A percentile compares a stretch with the other conserved stretches of the same genome.
Evolutionary conservation across 805 yeast genomes (phyloP).

Genomic region (Lachancea quebecensis): DNA sequence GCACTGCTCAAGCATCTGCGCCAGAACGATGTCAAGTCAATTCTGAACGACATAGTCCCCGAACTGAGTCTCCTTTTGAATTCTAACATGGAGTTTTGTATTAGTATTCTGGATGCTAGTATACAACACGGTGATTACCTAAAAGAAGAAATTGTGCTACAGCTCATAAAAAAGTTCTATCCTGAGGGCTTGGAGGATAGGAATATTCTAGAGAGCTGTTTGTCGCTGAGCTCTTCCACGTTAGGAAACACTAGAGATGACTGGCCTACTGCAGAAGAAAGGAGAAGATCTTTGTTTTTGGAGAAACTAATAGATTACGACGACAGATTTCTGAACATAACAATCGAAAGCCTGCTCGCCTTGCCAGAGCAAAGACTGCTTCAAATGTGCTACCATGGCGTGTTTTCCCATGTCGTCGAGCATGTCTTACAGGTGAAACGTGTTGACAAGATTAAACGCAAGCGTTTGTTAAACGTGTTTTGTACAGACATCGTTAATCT

Average conservation of each 20-base stretch:
- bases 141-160: constrained; percentile 50
- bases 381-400: constrained; percentile 82
- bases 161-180: constrained; percentile 40
- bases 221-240: constrained; percentile 61
- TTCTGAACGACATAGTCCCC: constrained; percentile 60
- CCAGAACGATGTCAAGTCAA: constrained; percentile 52
- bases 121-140: constrained; percentile 49
- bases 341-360: constrained; percentile 53
- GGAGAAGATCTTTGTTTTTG: constrained; percentile 68
- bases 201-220: constrained; percentile 59
- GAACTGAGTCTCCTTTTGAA: constrained; percentile 54
- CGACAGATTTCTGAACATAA: constrained; percentile 46
- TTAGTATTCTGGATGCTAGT: constrained; percentile 61
- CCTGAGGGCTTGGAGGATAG: constrained; percentile 32
- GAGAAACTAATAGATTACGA: constrained; percentile 71
- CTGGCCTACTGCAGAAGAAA: constrained; percentile 89
- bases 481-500: constrained; percentile 50
- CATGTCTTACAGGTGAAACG: constrained; percentile 46
- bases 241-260: constrained; percentile 77
- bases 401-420: constrained; percentile 85
- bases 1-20: constrained; percentile 60
- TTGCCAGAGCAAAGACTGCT: constrained; percentile 54
- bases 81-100: constrained; percentile 65
- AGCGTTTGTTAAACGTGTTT: constrained; percentile 61
- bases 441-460: constrained; percentile 48